A percentile compares a stretch with the other conserved stretches of the same genome.
Conservation (phyloP, 106 monocot genomes). For the Xerophyta viscosa region DNA sequence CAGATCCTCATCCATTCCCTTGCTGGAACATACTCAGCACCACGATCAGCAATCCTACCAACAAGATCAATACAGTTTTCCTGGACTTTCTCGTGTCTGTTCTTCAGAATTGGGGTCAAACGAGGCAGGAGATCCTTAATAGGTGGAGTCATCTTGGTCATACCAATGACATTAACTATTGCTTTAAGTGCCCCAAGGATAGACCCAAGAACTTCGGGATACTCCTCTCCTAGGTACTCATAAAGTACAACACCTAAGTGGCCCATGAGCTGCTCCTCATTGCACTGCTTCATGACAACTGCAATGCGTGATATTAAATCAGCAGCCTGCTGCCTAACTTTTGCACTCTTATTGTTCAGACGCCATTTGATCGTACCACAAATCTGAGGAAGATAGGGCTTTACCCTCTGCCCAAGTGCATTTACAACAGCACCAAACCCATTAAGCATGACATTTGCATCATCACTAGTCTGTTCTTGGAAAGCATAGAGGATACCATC, state of each 20-base stretch:
- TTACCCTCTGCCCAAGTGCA: slow-evolving; percentile 88
- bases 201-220: slow-evolving; percentile 94
- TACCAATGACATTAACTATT: slow-evolving; percentile 99
- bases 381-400: slow-evolving; percentile 94
- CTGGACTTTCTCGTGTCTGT: slow-evolving; percentile 96
- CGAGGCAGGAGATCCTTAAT: slow-evolving; percentile 96
- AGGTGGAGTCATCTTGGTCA: slow-evolving; percentile 99
- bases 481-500: slow-evolving; percentile 97
- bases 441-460: slow-evolving; percentile 99
- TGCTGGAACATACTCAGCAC: slow-evolving; percentile 98
- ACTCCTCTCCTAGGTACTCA: slow-evolving; percentile 95
- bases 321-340: slow-evolving; percentile 95
- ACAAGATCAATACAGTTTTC: slow-evolving; percentile 99
- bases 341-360: slow-evolving; percentile 91
- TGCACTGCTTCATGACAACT: slow-evolving; percentile 96
- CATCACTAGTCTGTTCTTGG: slow-evolving; percentile 97
- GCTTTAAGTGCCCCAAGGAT: slow-evolving; percentile 92
- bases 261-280: slow-evolving; percentile 91
- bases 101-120: slow-evolving; percentile 89
- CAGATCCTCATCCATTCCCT: slow-evolving; percentile 99
- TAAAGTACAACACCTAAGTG: slow-evolving; percentile 92
- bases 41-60: slow-evolving; percentile 98
- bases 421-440: slow-evolving; percentile 98
- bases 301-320: slow-evolving; percentile 96
- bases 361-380: slow-evolving; percentile 99